Percentiles rank a stretch among this genome's conserved stretches.
These are phyloP conservation scores for Pichia sp. DNA, from an alignment of 1,139 yeast species.

Conservation along the genomic window DNA sequence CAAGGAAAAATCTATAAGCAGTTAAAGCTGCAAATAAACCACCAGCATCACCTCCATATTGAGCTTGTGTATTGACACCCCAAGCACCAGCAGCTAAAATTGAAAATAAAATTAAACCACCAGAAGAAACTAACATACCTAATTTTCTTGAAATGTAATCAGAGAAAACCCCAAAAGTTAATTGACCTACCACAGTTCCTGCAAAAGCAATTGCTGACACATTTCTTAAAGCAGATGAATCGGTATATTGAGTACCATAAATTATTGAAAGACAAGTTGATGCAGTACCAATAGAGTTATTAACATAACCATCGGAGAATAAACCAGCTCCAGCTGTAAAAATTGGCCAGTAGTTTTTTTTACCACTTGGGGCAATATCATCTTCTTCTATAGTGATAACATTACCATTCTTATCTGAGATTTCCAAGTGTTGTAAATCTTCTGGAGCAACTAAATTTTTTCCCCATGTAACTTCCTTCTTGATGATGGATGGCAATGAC, in stretches of 20 bases:
- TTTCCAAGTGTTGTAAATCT: constrained; percentile 17
- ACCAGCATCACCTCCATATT: constrained; percentile 39
- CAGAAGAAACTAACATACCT: constrained; percentile 75
- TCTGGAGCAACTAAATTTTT: constrained; percentile 22
- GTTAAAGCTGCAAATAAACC: constrained; percentile 82
- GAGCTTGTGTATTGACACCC: constrained; percentile 51
- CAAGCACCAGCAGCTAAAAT: constrained; percentile 78
- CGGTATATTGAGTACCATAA: constrained; percentile 56
- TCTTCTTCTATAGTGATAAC: constrained; percentile 21
- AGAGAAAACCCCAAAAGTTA: constrained; percentile 69
- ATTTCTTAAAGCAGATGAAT: constrained; percentile 65
- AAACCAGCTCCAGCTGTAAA: constrained; percentile 87
- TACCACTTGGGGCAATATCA: constrained; percentile 21
- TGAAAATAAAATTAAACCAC: constrained; percentile 66
- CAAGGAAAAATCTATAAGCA: constrained; percentile 78
- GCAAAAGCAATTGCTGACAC: constrained; percentile 86
- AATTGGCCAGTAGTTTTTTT: constrained; percentile 54
- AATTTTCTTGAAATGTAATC: constrained; percentile 72
- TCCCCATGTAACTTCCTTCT: constrained; percentile 36
- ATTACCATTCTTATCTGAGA: constrained; percentile 20
- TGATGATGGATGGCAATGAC: constrained; percentile 43
- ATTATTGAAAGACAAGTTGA: constrained; percentile 57
- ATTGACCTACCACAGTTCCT: constrained; percentile 87
- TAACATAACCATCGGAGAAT: constrained; percentile 86
- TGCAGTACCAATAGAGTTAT: constrained; percentile 74